Percentiles rank a stretch among this genome's conserved stretches.
phyloP scores from a whole-genome alignment of 2,329 filamentous ascomycete genomes.

The Hypoxylon sp. region DNA sequence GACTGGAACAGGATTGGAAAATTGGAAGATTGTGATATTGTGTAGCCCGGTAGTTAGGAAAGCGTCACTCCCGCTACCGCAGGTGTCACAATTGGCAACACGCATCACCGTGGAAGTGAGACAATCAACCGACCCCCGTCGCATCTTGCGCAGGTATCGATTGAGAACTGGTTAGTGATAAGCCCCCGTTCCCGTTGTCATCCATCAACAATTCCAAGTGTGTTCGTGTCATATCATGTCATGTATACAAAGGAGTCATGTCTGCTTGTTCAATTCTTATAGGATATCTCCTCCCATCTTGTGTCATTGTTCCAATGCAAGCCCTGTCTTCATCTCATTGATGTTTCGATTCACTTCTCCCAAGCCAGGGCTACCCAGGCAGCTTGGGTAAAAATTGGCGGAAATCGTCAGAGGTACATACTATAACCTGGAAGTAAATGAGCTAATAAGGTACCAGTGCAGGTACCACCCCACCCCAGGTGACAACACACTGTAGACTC shows the following conservation, averaged over 20 bases:
- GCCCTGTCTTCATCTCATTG: conserved; percentile 33
- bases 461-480: conserved; percentile 40
- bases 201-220: conserved; percentile 2
- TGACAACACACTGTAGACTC: conserved; percentile 38
- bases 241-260: conserved; percentile 6
- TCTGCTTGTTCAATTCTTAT: conserved; percentile 26
- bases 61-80: conserved; percentile 12
- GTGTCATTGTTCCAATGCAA: conserved; percentile 22
- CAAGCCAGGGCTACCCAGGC: conserved; percentile 17
- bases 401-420: conserved; percentile 27
- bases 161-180: conserved; percentile 35
- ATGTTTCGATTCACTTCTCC: conserved; percentile 28
- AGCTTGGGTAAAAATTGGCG: conserved; percentile 41
- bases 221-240: conserved; percentile 14
- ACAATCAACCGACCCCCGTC: conserved; percentile 34
- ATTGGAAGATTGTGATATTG: conserved; percentile 20
- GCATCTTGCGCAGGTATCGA: conserved; percentile 26
- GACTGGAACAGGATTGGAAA: conserved; percentile 2
- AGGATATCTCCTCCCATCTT: background rate
- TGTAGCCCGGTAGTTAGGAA: conserved; percentile 19
- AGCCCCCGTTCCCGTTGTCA: conserved; percentile 13
- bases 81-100: conserved; percentile 35
- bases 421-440: conserved; percentile 18
- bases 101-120: conserved; percentile 26
- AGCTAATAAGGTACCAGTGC: conserved; percentile 44